These are phyloP conservation scores for Exophiala sp. DNA, from an alignment of 2,329 filamentous ascomycete genomes.

Conservation along the genomic window DNA sequence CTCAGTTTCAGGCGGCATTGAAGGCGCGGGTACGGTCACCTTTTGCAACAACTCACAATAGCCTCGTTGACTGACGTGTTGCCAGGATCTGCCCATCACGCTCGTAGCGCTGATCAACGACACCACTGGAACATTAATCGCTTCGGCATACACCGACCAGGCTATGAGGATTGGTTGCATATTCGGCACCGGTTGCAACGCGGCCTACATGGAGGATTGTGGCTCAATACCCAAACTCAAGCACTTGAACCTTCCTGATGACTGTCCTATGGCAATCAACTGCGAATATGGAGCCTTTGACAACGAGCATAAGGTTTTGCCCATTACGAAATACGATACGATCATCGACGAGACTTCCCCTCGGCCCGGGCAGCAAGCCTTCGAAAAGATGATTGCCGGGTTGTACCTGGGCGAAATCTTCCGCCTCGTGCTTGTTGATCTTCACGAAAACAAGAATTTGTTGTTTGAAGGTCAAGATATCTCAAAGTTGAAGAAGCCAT, in stretches of 20 bases:
- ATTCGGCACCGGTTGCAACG: slow-evolving; percentile 96
- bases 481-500: slow-evolving; percentile 72
- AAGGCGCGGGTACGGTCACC: slow-evolving; percentile 53
- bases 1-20: slow-evolving; percentile 75
- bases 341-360: slow-evolving; percentile 87
- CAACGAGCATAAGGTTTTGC: slow-evolving; percentile 83
- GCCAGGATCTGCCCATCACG: slow-evolving; percentile 55
- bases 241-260: slow-evolving; percentile 77
- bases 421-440: slow-evolving; percentile 75
- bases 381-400: slow-evolving; percentile 97
- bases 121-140: slow-evolving; percentile 93
- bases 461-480: slow-evolving; percentile 84
- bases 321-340: slow-evolving; percentile 76
- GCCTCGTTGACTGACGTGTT: slow-evolving; percentile 1
- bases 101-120: slow-evolving; percentile 93
- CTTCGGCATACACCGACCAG: slow-evolving; percentile 91
- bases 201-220: slow-evolving; percentile 92
- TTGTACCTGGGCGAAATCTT: slow-evolving; percentile 93
- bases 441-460: slow-evolving; percentile 70
- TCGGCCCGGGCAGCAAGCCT: slow-evolving; percentile 86
- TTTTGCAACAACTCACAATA: neutral
- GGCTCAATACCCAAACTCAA: slow-evolving; percentile 90
- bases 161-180: slow-evolving; percentile 95
- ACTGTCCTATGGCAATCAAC: slow-evolving; percentile 89
- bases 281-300: slow-evolving; percentile 97